Evolutionary conservation across 1,139 yeast species (phyloP).

Genomic region (Blastobotrys buckinghamii): DNA sequence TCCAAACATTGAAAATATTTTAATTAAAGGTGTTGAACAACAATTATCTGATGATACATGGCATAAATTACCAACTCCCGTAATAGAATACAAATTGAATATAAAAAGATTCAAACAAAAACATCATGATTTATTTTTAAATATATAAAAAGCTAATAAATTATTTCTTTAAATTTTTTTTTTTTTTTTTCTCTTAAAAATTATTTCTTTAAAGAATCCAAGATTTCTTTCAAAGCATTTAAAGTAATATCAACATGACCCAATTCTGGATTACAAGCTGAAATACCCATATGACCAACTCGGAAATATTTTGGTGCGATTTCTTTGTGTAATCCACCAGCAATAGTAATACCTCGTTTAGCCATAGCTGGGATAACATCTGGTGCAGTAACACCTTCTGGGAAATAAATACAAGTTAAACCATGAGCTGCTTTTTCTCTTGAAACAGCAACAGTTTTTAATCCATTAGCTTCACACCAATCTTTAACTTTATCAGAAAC

Average conservation of each 20-base stretch:
- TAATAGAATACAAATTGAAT: not conserved
- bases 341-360: constrained; percentile 70
- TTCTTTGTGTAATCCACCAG: constrained; percentile 86
- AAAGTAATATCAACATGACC: constrained; percentile 36
- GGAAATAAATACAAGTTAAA: constrained; percentile 79
- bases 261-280: constrained; percentile 42
- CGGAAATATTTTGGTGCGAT: constrained; percentile 81
- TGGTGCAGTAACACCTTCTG: constrained; percentile 65
- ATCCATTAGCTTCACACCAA: constrained; percentile 48
- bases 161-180: no score
- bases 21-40: not conserved
- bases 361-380: constrained; percentile 55
- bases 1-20: not conserved
- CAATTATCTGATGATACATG: not conserved
- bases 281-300: constrained; percentile 92
- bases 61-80: not conserved
- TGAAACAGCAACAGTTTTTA: constrained; percentile 58
- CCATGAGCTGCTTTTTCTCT: constrained; percentile 76
- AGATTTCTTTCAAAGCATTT: constrained; percentile 11
- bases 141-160: not conserved
- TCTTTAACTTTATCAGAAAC: constrained; percentile 64
- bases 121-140: not conserved
- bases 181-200: no score
- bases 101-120: not conserved
- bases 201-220: constrained; percentile 8